Evolutionary conservation across 2,329 filamentous ascomycete genomes (phyloP).

Genomic region (Cercospora janseana): DNA sequence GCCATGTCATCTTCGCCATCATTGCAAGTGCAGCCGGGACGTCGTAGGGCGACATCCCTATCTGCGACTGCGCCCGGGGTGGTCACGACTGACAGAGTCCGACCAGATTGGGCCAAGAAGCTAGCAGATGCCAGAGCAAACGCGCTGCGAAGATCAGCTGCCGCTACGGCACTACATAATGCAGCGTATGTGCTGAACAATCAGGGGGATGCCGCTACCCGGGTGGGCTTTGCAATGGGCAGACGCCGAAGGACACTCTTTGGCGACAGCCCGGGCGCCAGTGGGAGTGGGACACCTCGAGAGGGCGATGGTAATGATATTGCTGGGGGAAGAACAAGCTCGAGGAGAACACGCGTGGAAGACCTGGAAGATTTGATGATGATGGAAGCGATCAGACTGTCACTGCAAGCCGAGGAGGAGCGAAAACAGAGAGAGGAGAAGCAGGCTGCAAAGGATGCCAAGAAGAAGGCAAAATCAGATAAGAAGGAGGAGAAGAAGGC

Average conservation of each 20-base stretch:
- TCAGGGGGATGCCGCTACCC: slow-evolving; percentile 32
- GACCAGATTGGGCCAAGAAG: slow-evolving; percentile 93
- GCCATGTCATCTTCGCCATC: slow-evolving; percentile 88
- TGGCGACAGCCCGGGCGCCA: slow-evolving; percentile 47
- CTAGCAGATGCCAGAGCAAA: slow-evolving; percentile 80
- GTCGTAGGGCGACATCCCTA: slow-evolving; percentile 65
- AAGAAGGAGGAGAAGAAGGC: slow-evolving; percentile 63
- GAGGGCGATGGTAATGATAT: slow-evolving; percentile 39
- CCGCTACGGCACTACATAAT: slow-evolving; percentile 89
- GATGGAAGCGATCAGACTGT: slow-evolving; percentile 89
- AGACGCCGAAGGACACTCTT: slow-evolving; percentile 55
- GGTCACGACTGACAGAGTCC: slow-evolving; percentile 86
- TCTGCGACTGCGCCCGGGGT: slow-evolving; percentile 82
- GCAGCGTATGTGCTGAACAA: slow-evolving; percentile 84
- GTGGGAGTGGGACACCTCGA: slow-evolving; percentile 47
- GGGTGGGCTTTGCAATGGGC: slow-evolving; percentile 46
- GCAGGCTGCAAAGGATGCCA: slow-evolving; percentile 75
- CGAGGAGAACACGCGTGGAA: slow-evolving; percentile 66
- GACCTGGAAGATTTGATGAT: slow-evolving; percentile 98
- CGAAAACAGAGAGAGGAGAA: slow-evolving; percentile 83
- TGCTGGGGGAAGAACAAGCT: slow-evolving; percentile 47
- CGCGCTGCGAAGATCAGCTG: slow-evolving; percentile 80
- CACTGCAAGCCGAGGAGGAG: slow-evolving; percentile 89
- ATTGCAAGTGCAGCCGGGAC: slow-evolving; percentile 52
- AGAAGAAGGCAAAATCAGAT: slow-evolving; percentile 79